phyloP scores from a whole-genome alignment of 768 basidiomycete species.

The Leucocoprinus sp. region DNA sequence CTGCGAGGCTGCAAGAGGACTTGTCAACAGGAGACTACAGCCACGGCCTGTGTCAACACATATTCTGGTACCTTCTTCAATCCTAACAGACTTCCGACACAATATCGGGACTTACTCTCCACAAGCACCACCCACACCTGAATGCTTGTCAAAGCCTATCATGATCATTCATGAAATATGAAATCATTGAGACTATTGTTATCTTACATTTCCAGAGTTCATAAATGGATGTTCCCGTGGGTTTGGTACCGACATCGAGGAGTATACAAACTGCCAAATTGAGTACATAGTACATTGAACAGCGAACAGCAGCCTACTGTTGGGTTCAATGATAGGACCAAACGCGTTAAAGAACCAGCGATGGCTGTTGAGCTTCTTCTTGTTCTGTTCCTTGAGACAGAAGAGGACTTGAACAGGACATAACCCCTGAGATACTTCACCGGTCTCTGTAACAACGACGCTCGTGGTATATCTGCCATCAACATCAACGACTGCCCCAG shows the following conservation, averaged over 20 bases:
- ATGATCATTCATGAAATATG: conserved; percentile 9
- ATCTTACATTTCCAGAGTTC: conserved; percentile 86
- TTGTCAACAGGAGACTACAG: conserved; percentile 62
- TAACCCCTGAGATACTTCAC: conserved; percentile 68
- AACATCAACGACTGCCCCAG: conserved; percentile 1
- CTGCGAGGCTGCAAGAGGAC: conserved; percentile 85
- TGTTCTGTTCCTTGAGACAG: conserved; percentile 92
- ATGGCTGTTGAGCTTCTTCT: conserved; percentile 94
- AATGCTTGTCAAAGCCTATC: conserved; percentile 71
- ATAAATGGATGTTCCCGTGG: conserved; percentile 90
- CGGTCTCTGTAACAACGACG: conserved; percentile 69
- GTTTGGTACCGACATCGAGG: conserved; percentile 93
- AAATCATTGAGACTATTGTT: conserved; percentile 12
- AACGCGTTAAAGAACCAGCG: conserved; percentile 98
- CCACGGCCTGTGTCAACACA: conserved; percentile 75
- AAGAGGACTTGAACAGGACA: conserved; percentile 85
- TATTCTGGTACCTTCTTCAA: conserved; percentile 37
- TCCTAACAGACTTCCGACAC: background rate
- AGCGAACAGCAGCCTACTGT: conserved; percentile 37
- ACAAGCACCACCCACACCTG: conserved; percentile 88
- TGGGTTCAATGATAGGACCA: conserved; percentile 78
- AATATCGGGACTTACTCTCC: conserved; percentile 57
- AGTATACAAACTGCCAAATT: conserved; percentile 65
- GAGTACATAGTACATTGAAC: conserved; percentile 2
- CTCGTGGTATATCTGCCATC: conserved; percentile 62